Conservation (phyloP, 768 basidiomycete species). For the Russula earlei region DNA sequence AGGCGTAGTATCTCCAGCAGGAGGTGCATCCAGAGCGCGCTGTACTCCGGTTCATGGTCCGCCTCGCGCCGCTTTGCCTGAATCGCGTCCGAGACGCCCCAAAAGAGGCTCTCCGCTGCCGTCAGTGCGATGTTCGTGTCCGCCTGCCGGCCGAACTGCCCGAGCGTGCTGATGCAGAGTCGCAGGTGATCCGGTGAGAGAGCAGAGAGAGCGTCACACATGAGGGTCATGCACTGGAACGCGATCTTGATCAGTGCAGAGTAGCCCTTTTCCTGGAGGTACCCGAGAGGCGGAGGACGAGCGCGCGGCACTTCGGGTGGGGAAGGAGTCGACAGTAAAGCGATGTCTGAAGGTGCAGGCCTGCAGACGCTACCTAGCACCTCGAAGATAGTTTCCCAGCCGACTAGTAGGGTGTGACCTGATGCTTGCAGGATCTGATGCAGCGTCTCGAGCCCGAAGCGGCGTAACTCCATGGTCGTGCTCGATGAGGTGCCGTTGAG, state of each 20-base stretch:
- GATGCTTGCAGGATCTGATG: slow-evolving; percentile 86
- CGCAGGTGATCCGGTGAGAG: slow-evolving; percentile 75
- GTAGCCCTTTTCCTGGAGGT: slow-evolving; percentile 59
- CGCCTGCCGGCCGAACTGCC: slow-evolving; percentile 82
- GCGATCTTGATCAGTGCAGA: slow-evolving; percentile 79
- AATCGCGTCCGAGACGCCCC: slow-evolving; percentile 94
- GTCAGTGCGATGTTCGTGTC: slow-evolving; percentile 97
- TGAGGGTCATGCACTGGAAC: slow-evolving; percentile 87
- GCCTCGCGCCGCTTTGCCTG: slow-evolving; percentile 67
- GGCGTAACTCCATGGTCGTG: slow-evolving; percentile 64
- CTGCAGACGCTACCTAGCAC: slow-evolving; percentile 87
- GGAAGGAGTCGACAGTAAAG: slow-evolving; percentile 33
- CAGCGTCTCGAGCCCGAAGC: slow-evolving; percentile 83
- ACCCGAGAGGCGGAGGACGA: slow-evolving; percentile 37
- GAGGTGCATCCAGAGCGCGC: slow-evolving; percentile 89
- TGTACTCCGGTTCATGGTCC: slow-evolving; percentile 62
- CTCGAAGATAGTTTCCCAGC: slow-evolving; percentile 90
- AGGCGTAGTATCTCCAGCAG: slow-evolving; percentile 75
- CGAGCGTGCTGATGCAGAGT: slow-evolving; percentile 82
- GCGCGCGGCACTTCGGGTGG: slow-evolving; percentile 19
- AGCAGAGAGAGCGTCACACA: slow-evolving; percentile 84
- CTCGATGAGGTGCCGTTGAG: slow-evolving; percentile 31
- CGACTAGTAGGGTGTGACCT: slow-evolving; percentile 83
- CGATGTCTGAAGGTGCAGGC: slow-evolving; percentile 32
- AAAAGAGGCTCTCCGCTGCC: slow-evolving; percentile 84